Conservation (phyloP, 495 filamentous ascomycete genomes). For the Paragyromitra xinjiangensis region DNA sequence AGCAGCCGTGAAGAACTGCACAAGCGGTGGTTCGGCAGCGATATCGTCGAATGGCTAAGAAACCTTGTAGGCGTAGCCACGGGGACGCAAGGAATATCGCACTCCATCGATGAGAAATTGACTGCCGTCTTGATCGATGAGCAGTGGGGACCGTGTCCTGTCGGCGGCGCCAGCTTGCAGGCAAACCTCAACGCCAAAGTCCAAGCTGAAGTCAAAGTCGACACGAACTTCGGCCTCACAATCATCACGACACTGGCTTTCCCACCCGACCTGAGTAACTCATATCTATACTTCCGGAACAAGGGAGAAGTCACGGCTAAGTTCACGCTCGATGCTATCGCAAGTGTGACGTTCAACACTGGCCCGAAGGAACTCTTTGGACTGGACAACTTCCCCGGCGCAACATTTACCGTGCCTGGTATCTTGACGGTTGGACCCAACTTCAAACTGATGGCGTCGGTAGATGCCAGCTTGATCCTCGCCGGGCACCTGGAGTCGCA, state of each 20-base stretch:
- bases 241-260: neutral
- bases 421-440: neutral
- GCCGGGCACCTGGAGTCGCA: constrained; percentile 5
- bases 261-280: neutral
- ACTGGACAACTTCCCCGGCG: neutral
- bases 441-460: neutral
- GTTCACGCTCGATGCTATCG: constrained; percentile 3
- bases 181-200: constrained; percentile 4
- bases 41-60: neutral
- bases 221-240: constrained; percentile 9
- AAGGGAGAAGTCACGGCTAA: neutral
- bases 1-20: neutral
- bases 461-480: neutral
- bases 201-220: constrained; percentile 2
- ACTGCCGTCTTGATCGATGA: neutral
- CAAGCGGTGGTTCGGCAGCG: neutral
- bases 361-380: constrained; percentile 1
- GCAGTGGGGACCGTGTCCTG: constrained; percentile 1
- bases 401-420: neutral
- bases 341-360: neutral
- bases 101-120: constrained; percentile 1
- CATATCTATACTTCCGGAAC: neutral
- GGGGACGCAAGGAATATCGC: neutral
- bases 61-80: constrained; percentile 2
- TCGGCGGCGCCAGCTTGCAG: constrained; percentile 6